Evolutionary conservation across 2,329 filamentous ascomycete species (phyloP).

Genomic region (Zarea fungicola): DNA sequence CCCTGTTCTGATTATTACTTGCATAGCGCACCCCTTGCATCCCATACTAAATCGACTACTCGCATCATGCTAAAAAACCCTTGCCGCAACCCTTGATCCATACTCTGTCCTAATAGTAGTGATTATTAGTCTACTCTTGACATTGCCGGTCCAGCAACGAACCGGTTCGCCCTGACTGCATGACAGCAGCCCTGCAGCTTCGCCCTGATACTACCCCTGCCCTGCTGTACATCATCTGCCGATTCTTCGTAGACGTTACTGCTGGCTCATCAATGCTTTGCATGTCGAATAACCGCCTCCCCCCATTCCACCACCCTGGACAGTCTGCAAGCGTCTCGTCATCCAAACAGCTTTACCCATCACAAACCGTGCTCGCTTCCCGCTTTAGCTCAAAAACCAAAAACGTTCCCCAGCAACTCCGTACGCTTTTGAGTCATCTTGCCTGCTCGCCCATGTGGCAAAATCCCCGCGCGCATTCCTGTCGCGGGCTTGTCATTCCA

Average conservation of each 20-base stretch:
- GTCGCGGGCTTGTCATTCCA: conserved; percentile 1
- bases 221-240: not conserved
- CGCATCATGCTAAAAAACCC: conserved; percentile 5
- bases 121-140: no score
- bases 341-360: no score
- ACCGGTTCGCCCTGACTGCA: conserved; percentile 5
- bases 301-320: no score
- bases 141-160: no score
- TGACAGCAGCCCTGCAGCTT: conserved; percentile 7
- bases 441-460: not conserved
- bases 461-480: conserved; percentile 6
- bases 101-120: no score
- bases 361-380: no score
- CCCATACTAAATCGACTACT: not conserved
- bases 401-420: no score
- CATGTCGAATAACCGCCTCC: no score
- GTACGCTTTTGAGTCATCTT: not conserved
- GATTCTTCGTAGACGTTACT: not conserved
- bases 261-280: no score
- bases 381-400: no score
- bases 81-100: conserved; percentile 5
- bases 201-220: not conserved
- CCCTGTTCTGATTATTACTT: not conserved
- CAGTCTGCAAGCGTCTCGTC: no score
- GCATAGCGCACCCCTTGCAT: conserved; percentile 1